These are phyloP conservation scores for Solanum lycopersicoides DNA, from an alignment of 257 asterid species.

Conservation along the genomic window DNA sequence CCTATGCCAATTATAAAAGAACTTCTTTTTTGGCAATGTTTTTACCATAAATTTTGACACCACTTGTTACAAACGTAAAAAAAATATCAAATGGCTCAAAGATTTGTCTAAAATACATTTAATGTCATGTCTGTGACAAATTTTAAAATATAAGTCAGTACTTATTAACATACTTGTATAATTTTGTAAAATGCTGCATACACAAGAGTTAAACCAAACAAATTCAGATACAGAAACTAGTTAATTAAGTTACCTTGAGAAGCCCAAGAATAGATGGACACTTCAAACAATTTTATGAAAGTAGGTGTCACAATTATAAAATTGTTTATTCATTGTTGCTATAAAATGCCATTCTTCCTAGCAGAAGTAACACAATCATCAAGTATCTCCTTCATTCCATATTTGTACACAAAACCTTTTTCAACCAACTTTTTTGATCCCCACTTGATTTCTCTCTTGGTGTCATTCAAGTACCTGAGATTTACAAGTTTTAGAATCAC, in stretches of 20 bases:
- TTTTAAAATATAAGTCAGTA: too few relatives aligned
- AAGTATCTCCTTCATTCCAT: constrained; percentile 13
- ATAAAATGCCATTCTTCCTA: constrained; percentile 6
- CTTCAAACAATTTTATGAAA: too few relatives aligned
- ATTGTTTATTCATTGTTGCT: background rate
- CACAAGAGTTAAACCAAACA: too few relatives aligned
- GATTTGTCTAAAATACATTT: background rate
- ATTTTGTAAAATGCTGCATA: too few relatives aligned
- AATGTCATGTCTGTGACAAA: too few relatives aligned
- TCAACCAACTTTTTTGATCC: constrained; percentile 40
- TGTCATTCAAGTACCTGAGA: constrained; percentile 23
- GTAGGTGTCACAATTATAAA: too few relatives aligned
- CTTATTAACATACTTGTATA: too few relatives aligned
- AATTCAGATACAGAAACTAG: too few relatives aligned
- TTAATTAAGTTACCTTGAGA: too few relatives aligned
- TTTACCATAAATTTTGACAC: background rate
- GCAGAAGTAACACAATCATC: constrained; percentile 23
- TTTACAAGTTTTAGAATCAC: too few relatives aligned
- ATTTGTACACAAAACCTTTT: constrained; percentile 40
- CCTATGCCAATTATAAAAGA: background rate
- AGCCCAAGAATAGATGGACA: too few relatives aligned
- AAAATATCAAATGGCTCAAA: background rate
- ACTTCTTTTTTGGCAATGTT: background rate
- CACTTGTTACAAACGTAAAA: too few relatives aligned
- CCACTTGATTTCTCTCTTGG: constrained; percentile 36